Percentiles rank a stretch among this genome's conserved stretches.
phyloP scores from a whole-genome alignment of 2,329 filamentous ascomycete species.

The Eutypa lata region DNA sequence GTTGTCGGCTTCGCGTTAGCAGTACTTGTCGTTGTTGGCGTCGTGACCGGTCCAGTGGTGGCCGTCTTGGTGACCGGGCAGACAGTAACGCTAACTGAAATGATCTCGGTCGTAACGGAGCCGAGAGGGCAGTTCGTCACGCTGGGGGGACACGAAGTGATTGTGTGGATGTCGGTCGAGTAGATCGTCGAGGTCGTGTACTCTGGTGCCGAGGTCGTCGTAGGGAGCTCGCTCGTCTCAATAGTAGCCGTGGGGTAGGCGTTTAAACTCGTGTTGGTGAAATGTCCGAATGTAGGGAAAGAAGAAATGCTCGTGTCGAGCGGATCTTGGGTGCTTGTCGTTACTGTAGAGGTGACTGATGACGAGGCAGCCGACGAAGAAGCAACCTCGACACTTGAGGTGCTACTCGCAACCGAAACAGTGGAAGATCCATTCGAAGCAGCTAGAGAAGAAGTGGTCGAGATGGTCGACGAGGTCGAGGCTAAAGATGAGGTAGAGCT shows the following conservation, averaged over 20 bases:
- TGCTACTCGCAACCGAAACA: background rate
- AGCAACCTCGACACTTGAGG: constrained; percentile 1
- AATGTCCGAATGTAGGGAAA: background rate
- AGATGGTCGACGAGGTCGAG: constrained; percentile 4
- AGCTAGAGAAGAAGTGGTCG: background rate
- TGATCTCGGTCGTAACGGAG: constrained; percentile 20
- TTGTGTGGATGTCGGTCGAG: constrained; percentile 21
- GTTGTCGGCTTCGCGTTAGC: constrained; percentile 5
- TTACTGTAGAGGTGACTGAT: background rate
- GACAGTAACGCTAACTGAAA: constrained; percentile 21
- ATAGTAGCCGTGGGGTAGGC: background rate
- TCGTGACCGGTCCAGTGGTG: background rate
- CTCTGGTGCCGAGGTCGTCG: background rate
- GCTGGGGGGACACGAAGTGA: constrained; percentile 15
- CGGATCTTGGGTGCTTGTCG: constrained; percentile 1
- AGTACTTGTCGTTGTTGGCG: background rate
- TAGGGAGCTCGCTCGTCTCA: background rate
- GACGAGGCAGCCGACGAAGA: constrained; percentile 1
- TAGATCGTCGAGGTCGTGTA: constrained; percentile 32
- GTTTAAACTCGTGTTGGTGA: background rate
- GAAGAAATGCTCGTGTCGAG: background rate
- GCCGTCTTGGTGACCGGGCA: constrained; percentile 12
- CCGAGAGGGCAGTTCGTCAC: constrained; percentile 17
- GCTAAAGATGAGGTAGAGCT: background rate
- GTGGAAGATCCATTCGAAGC: background rate